A percentile compares a stretch with the other conserved stretches of the same genome.
These are phyloP conservation scores for Prunus mira DNA, from an alignment of 306 rosid species.

Conservation along the genomic window DNA sequence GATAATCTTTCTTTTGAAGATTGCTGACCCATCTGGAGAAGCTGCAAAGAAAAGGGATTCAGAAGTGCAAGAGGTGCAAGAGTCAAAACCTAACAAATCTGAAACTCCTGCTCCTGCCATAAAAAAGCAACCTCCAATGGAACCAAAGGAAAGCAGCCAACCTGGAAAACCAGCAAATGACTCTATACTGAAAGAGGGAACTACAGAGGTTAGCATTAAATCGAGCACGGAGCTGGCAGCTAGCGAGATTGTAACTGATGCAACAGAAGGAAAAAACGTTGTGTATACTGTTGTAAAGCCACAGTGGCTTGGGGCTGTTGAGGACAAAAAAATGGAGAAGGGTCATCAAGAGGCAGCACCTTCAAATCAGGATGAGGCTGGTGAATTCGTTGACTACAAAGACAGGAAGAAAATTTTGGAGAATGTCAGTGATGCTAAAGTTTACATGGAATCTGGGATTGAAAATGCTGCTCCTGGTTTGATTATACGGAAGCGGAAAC, in stretches of 20 bases:
- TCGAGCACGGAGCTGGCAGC: constrained; percentile 37
- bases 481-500: constrained; percentile 84
- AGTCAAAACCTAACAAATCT: constrained; percentile 39
- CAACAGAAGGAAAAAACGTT: constrained; percentile 40
- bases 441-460: constrained; percentile 38
- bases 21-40: constrained; percentile 94
- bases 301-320: constrained; percentile 92
- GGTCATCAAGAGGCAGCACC: constrained; percentile 32
- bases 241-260: constrained; percentile 28
- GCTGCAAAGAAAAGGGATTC: constrained; percentile 79
- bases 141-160: constrained; percentile 34
- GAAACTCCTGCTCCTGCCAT: constrained; percentile 31
- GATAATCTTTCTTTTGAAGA: constrained; percentile 72
- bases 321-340: constrained; percentile 42
- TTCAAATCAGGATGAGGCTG: constrained; percentile 40
- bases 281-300: constrained; percentile 60
- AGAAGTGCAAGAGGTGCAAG: constrained; percentile 44
- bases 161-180: constrained; percentile 35
- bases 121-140: constrained; percentile 39
- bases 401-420: constrained; percentile 65
- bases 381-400: constrained; percentile 79
- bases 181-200: constrained; percentile 34
- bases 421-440: constrained; percentile 28
- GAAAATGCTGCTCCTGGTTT: constrained; percentile 87
- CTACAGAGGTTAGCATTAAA: constrained; percentile 30